Evolutionary conservation across 139 green algal species (phyloP).

Genomic region (Chlorella sp.): DNA sequence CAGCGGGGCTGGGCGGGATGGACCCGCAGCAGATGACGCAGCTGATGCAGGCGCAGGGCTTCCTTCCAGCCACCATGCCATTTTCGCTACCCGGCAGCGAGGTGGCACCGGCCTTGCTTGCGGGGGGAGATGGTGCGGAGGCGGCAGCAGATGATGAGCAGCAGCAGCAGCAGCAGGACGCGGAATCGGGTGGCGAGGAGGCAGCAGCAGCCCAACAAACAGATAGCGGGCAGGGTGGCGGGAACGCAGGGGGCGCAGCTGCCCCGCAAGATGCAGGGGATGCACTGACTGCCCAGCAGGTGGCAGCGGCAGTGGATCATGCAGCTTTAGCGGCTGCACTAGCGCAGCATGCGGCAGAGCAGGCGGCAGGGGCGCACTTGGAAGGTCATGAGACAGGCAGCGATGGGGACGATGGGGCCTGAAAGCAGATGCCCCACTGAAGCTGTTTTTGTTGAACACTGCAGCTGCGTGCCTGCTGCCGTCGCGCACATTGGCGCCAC

Average conservation of each 20-base stretch:
- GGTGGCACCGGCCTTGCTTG: not conserved
- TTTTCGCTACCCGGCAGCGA: not conserved
- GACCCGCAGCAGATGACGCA: constrained; percentile 28
- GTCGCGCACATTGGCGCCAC: too few relatives aligned
- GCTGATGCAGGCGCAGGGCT: constrained; percentile 10
- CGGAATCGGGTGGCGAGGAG: not conserved
- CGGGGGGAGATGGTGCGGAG: not conserved
- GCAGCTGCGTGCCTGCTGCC: too few relatives aligned
- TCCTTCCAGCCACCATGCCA: not conserved
- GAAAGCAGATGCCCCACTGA: too few relatives aligned
- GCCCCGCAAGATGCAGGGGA: too few relatives aligned
- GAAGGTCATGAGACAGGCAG: too few relatives aligned
- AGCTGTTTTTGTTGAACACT: too few relatives aligned
- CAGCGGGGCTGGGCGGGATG: not conserved
- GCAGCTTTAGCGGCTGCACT: not conserved
- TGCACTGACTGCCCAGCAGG: constrained; percentile 7
- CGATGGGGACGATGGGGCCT: too few relatives aligned
- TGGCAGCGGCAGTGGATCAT: not conserved
- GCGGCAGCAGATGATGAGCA: not conserved
- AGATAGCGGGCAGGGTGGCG: not conserved
- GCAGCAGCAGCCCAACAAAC: not conserved
- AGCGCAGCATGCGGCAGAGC: not conserved
- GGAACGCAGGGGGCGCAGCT: not conserved
- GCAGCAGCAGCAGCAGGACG: not conserved
- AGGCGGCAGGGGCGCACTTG: not conserved